A percentile compares a stretch with the other conserved stretches of the same genome.
phyloP scores from a whole-genome alignment of 352 stramenopile genomes.

The Hyphochytrium catenoides region DNA sequence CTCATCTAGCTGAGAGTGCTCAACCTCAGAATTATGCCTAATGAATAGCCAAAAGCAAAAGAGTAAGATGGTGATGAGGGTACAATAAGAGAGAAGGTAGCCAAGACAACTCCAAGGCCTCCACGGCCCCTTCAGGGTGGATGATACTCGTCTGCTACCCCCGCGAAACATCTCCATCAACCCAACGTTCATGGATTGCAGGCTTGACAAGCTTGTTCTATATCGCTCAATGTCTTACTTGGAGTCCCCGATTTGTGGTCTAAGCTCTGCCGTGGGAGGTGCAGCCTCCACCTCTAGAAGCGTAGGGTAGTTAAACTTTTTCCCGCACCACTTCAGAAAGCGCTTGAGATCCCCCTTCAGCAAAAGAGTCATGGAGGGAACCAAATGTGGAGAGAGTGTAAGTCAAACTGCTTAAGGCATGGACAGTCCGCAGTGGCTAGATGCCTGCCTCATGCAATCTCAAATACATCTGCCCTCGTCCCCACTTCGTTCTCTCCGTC shows the following conservation, averaged over 20 bases:
- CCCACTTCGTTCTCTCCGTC: neutral
- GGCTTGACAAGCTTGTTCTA: neutral
- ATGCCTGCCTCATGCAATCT: no score
- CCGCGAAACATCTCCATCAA: no score
- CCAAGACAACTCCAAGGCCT: no score
- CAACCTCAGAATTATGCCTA: conserved; percentile 4
- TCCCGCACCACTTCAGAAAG: conserved; percentile 72
- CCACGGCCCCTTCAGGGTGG: no score
- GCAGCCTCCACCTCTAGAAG: conserved; percentile 75
- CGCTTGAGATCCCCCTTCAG: conserved; percentile 90
- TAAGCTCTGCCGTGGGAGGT: conserved; percentile 83
- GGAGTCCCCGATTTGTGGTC: conserved; percentile 52
- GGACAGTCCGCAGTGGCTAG: no score
- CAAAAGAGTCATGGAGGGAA: no score
- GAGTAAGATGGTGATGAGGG: no score
- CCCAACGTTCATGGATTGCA: no score
- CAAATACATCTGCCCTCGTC: neutral
- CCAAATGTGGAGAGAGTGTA: neutral
- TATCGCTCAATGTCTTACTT: conserved; percentile 16
- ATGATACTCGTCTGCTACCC: no score
- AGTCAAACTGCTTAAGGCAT: no score
- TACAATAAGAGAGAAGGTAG: no score
- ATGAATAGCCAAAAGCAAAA: neutral
- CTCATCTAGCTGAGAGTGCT: conserved; percentile 89
- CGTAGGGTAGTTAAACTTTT: conserved; percentile 68